Conservation (phyloP, 2,329 filamentous ascomycete species). For the Dichotomopilus funicola region DNA sequence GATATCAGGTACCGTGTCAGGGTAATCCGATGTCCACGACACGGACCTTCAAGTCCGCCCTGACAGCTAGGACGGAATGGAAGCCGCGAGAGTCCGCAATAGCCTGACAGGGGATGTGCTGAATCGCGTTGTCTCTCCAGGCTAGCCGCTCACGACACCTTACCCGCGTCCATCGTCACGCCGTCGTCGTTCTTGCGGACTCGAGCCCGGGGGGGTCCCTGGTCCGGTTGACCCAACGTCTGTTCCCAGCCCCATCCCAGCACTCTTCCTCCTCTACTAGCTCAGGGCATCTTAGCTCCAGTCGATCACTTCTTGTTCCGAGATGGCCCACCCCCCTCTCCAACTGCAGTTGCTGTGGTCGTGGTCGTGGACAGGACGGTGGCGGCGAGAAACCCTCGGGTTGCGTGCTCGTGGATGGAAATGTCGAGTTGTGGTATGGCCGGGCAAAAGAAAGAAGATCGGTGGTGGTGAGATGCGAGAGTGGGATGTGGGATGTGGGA, state of each 20-base stretch:
- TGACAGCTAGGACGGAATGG: too few relatives aligned
- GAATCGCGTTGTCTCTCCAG: too few relatives aligned
- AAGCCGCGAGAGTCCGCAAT: too few relatives aligned
- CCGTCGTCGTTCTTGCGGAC: background rate
- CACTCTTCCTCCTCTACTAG: background rate
- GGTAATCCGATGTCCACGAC: too few relatives aligned
- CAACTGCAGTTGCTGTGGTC: too few relatives aligned
- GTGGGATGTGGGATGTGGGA: background rate
- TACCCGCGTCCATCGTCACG: background rate
- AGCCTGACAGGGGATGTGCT: too few relatives aligned
- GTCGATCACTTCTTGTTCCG: slow-evolving; percentile 1
- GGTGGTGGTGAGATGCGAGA: background rate
- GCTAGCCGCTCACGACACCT: background rate
- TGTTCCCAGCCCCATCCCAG: too few relatives aligned
- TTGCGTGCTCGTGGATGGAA: slow-evolving; percentile 4
- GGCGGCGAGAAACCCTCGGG: background rate
- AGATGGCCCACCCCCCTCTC: background rate
- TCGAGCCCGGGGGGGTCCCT: too few relatives aligned
- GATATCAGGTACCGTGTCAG: too few relatives aligned
- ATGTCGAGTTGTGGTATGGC: background rate
- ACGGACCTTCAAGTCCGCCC: too few relatives aligned
- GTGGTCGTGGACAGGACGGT: background rate
- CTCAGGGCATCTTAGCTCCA: background rate
- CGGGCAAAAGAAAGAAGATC: background rate
- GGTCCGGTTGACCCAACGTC: too few relatives aligned